Evolutionary conservation across 202 grass and related monocot species (phyloP), one percentile per base, ranked within the genome.

Genomic region (Setaria viridis): DNA sequence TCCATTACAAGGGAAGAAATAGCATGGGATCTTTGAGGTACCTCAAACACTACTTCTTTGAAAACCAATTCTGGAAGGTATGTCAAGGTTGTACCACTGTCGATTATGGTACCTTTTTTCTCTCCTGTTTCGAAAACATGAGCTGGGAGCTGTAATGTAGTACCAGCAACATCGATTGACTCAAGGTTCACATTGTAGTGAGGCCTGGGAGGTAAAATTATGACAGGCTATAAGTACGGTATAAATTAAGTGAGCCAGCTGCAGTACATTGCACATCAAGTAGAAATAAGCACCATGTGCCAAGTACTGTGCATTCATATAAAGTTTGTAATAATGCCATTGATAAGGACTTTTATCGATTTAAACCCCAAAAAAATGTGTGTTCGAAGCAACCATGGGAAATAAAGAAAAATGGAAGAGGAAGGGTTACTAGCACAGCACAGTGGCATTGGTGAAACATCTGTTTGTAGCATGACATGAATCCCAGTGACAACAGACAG

Each of bases 21-120:
- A 77, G 60, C 37, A 63, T 30, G 80, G 34, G 82, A 50, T 39
- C 30, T 62, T 35, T 49, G 72, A 32, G 70, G 66, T 91, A 99
- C 97, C 92, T 72, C 77, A 80, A 43, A 72, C 82, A 92, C 85
- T 68, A 96, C 29, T 83, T 87, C 73, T 60, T 94, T 96, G 83
- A 91, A 99, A 86, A 95, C 93, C 62, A 86, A 35, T 78, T 96
- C 97, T 42, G 97, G 97, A 88, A 99, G 90, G 87, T 99, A 99
- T 79, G 93, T 85, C 69, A 99, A 86, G 68, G 97, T 99, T 46
- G 97, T 99, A 83, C 97, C 97, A 71, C 97, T 96, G 80, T 99
- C 97, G 64, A 99, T 64, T 77, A 99, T 95, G 37, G 93, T 96
- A 67, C 97, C 97, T 78, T 88, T 99, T 73, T 87, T 91, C 25